Base-by-base conservation (phyloP, 2,329 filamentous ascomycete species). In the Teratosphaeria nubilosa region DNA sequence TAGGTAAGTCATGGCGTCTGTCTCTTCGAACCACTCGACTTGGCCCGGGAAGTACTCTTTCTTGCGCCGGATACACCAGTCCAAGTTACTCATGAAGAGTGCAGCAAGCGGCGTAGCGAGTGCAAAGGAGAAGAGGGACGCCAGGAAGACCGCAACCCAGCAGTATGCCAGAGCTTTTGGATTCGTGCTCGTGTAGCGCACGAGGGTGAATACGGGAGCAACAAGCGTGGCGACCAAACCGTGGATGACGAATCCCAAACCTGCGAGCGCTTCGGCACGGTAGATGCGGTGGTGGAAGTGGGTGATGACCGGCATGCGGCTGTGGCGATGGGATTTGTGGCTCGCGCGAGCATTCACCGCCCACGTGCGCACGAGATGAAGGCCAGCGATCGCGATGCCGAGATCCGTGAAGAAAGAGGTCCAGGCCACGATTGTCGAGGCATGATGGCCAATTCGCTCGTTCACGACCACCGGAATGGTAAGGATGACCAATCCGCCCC, bases 21-120 rank as follows among this genome's bases (percentile, higher is more conserved):
- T n/a, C 14, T 55, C 54, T 30, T 61, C 57, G 14, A 25, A 53
- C 61, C 61, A 63, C 22, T 58, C 55, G 14, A 54, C 57, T 54
- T 63, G 56, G 11, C 61, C 57, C 9, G 61, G 61, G 27, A 60
- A 58, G 7, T 58, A 52, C 45, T 55, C 55, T 27, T 55, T 58
- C 24, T 56, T 41, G 16, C 57, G 59, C 16, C 60, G 45, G 55
- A 57, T 59, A 48, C 60, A 62, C 51, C 62, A 64, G 16, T 58
- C 22, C 16, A 64, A 48, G 22, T 58, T 60, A 4, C 37, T 25
- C 34, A 64, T 59, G 57, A 64, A 64, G n/a, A 64, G 51, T 20
- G 54, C 56, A 9, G 55, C 59, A 11, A 58, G 55, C 14, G 62
- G 62, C 13, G 62, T 54, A 9, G 51, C 48, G 52, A 64, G 54